A percentile compares a stretch with the other conserved stretches of the same genome.
These are phyloP conservation scores for Coemansia sp. DNA, from an alignment of 192 early-diverging fungal genomes.

Conservation along the genomic window DNA sequence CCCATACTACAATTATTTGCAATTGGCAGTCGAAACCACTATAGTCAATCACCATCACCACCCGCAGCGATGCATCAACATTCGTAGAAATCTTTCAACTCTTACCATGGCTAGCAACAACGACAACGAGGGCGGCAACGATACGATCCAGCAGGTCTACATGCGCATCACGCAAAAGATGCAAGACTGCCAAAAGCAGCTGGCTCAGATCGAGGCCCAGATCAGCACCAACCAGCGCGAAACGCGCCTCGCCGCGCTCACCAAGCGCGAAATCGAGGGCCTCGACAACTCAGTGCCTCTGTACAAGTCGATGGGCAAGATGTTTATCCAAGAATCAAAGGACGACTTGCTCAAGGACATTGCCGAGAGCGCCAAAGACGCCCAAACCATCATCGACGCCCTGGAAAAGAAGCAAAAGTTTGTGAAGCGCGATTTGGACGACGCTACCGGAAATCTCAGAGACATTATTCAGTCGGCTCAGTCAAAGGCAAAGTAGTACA, in stretches of 20 bases:
- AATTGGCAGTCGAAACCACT: no score
- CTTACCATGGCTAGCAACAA: slow-evolving; percentile 12
- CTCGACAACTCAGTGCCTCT: slow-evolving; percentile 27
- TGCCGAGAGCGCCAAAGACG: slow-evolving; percentile 13
- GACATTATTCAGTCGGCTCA: slow-evolving; percentile 38
- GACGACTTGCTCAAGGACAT: slow-evolving; percentile 34
- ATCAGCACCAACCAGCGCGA: slow-evolving; percentile 50
- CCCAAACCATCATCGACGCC: slow-evolving; percentile 18
- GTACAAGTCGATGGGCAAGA: slow-evolving; percentile 56
- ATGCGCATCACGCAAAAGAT: slow-evolving; percentile 48
- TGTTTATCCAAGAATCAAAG: slow-evolving; percentile 52
- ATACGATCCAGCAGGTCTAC: slow-evolving; percentile 49
- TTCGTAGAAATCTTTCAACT: no score
- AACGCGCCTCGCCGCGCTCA: slow-evolving; percentile 40
- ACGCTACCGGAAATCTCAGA: slow-evolving; percentile 34
- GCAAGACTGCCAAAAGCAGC: slow-evolving; percentile 42
- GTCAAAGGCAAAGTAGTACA: background rate
- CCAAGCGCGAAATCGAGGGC: slow-evolving; percentile 46
- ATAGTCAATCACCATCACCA: no score
- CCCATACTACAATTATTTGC: no score
- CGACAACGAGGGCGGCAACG: slow-evolving; percentile 5
- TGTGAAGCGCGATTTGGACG: slow-evolving; percentile 43
- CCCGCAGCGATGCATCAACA: no score
- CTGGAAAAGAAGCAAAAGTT: slow-evolving; percentile 58
- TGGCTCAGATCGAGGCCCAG: slow-evolving; percentile 48